Percentiles rank a stretch among this genome's conserved stretches.
These are phyloP conservation scores for Rosa persica DNA, from an alignment of 306 rosid genomes.

Conservation along the genomic window DNA sequence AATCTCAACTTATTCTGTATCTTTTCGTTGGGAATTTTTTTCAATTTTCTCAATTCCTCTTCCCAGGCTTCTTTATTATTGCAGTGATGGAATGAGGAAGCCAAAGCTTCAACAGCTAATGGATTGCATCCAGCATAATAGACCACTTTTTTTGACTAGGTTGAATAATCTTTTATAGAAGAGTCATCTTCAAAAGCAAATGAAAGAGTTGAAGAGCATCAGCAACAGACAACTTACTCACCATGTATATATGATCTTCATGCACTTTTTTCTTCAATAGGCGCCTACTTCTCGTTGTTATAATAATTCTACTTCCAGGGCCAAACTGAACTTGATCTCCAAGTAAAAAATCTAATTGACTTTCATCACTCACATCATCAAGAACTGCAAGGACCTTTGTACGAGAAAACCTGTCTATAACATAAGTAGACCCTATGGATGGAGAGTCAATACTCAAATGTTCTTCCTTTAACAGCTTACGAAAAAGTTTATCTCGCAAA, in stretches of 20 bases:
- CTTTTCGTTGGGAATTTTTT: not conserved
- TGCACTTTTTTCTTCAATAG: not conserved
- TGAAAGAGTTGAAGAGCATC: slow-evolving; percentile 13
- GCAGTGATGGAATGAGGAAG: not conserved
- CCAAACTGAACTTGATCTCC: not conserved
- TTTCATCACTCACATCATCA: not conserved
- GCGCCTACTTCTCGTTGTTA: not conserved
- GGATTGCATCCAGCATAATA: not conserved
- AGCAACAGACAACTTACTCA: not conserved
- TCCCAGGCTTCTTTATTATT: slow-evolving; percentile 5
- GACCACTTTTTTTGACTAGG: not conserved
- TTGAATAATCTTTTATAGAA: not conserved
- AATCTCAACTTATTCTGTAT: slow-evolving; percentile 5
- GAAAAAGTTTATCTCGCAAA: not conserved
- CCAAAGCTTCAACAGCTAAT: slow-evolving; percentile 16
- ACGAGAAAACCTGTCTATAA: not conserved
- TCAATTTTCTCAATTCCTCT: not conserved
- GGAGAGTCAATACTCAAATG: not conserved
- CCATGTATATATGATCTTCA: not conserved
- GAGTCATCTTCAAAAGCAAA: slow-evolving; percentile 2
- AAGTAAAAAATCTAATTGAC: not conserved
- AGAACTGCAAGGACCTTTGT: not conserved
- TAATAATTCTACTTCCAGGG: not conserved
- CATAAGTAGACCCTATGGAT: not conserved
- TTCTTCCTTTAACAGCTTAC: not conserved